phyloP scores from a whole-genome alignment of 345 rosid species.

The Balakata baccata region DNA sequence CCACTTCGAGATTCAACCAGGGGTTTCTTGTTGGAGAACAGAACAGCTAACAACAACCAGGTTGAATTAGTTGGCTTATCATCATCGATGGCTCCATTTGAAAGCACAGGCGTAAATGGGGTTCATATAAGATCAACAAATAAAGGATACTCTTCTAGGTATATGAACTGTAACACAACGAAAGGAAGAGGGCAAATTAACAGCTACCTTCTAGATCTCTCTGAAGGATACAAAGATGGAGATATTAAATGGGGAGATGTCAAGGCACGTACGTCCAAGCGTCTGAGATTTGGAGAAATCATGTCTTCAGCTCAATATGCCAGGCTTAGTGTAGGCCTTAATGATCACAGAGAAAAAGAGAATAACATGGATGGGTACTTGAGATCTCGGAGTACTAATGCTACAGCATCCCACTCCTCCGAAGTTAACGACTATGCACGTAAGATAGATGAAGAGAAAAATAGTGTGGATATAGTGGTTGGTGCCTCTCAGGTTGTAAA shows the following conservation, averaged over 20 bases:
- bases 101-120: constrained; percentile 31
- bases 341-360: constrained; percentile 31
- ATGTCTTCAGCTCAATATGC: constrained; percentile 31
- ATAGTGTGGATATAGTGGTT: constrained; percentile 23
- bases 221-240: constrained; percentile 44
- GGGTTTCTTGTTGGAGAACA: constrained; percentile 33
- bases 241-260: constrained; percentile 84
- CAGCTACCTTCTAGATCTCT: constrained; percentile 33
- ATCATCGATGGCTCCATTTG: constrained; percentile 38
- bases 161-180: constrained; percentile 23
- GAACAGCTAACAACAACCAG: constrained; percentile 20
- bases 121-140: constrained; percentile 26
- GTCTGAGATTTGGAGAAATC: constrained; percentile 54
- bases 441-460: constrained; percentile 23
- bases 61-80: constrained; percentile 47
- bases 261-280: constrained; percentile 74
- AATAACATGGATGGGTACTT: constrained; percentile 30
- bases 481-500: constrained; percentile 25
- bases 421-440: constrained; percentile 19
- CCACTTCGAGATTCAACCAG: constrained; percentile 58
- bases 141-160: constrained; percentile 36
- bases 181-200: constrained; percentile 35
- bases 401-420: constrained; percentile 19
- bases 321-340: constrained; percentile 23
- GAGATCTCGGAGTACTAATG: constrained; percentile 32